Percentiles rank a stretch among this genome's conserved stretches.
Conservation (phyloP, 192 early-diverging fungal genomes). For the Gonapodya sp. region DNA sequence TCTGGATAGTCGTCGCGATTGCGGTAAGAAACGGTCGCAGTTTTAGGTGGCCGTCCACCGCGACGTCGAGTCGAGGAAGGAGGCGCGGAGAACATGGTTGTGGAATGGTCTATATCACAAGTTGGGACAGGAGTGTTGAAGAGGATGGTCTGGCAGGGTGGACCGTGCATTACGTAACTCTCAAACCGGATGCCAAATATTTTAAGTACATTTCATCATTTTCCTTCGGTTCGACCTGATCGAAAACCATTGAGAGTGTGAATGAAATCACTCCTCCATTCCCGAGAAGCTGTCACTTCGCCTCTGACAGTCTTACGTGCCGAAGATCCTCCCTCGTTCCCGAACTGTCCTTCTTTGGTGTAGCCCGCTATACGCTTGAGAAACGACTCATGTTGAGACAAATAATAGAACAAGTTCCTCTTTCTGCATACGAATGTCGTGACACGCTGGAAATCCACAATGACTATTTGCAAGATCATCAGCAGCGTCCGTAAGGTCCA, state of each 20-base stretch:
- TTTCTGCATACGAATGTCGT: not conserved
- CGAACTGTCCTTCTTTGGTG: not conserved
- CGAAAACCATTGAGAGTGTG: no score
- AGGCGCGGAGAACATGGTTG: not conserved
- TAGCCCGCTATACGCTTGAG: not conserved
- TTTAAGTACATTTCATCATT: no score
- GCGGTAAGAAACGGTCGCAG: not conserved
- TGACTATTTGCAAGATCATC: not conserved
- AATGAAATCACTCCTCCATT: no score
- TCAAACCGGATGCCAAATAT: no score
- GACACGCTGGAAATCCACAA: not conserved
- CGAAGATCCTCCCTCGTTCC: not conserved
- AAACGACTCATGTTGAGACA: not conserved
- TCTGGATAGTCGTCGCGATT: not conserved
- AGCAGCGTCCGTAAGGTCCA: not conserved
- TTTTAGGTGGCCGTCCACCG: not conserved
- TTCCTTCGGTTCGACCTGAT: no score
- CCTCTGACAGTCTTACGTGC: not conserved
- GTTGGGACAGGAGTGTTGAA: no score
- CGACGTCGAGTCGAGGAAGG: not conserved
- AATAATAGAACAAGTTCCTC: not conserved
- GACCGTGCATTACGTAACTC: no score
- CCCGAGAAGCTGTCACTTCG: not conserved
- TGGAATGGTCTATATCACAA: no score
- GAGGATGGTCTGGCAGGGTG: no score